These are phyloP conservation scores for Aspergillus baeticus DNA, from an alignment of 495 filamentous ascomycete genomes.

Conservation along the genomic window DNA sequence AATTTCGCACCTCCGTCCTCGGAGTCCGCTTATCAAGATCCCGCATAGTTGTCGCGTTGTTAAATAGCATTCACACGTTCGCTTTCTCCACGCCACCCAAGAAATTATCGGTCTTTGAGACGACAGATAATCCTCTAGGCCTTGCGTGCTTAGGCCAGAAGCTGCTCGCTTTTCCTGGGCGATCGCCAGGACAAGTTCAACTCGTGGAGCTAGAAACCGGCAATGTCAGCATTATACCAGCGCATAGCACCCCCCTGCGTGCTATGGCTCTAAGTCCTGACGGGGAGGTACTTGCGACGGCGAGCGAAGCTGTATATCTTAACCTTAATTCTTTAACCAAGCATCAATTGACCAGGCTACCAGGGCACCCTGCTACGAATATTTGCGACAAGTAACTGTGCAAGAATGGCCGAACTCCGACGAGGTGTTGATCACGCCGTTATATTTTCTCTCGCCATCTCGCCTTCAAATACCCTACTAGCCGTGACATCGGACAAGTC, in stretches of 20 bases:
- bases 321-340: background rate
- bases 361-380: conserved; percentile 87
- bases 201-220: conserved; percentile 77
- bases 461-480: conserved; percentile 70
- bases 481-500: conserved; percentile 97
- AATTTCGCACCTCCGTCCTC: conserved; percentile 72
- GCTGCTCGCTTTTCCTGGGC: conserved; percentile 76
- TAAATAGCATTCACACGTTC: conserved; percentile 82
- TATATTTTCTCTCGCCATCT: conserved; percentile 85
- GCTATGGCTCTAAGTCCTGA: conserved; percentile 80
- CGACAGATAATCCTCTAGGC: conserved; percentile 80
- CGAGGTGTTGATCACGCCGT: conserved; percentile 85
- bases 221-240: conserved; percentile 91
- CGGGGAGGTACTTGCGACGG: conserved; percentile 82
- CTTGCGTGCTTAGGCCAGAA: conserved; percentile 75
- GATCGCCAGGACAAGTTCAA: conserved; percentile 87
- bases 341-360: conserved; percentile 11
- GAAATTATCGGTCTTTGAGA: conserved; percentile 76
- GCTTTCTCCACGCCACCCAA: conserved; percentile 75
- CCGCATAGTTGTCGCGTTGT: conserved; percentile 76
- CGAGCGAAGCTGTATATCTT: conserved; percentile 73
- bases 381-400: conserved; percentile 73
- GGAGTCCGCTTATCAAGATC: conserved; percentile 75
- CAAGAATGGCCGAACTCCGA: conserved; percentile 77
- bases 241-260: conserved; percentile 74